A percentile compares a stretch with the other conserved stretches of the same genome.
These are phyloP conservation scores for Cutaneotrichosporon sp. DNA, from an alignment of 1,284 basidiomycete species.

Conservation along the genomic window DNA sequence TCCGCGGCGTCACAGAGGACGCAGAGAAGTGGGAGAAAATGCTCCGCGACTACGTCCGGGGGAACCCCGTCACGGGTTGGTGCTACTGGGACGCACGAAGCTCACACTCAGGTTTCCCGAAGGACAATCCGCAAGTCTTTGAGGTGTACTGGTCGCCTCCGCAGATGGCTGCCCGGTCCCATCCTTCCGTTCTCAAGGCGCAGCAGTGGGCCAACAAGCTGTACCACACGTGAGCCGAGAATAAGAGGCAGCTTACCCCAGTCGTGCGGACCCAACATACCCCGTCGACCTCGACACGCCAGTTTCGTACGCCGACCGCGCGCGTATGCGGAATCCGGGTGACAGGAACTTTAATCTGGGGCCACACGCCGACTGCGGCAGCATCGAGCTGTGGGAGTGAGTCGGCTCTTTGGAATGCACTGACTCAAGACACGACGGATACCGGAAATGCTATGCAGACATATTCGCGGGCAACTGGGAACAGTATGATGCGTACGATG, in stretches of 20 bases:
- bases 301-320: conserved; percentile 67
- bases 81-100: conserved; percentile 56
- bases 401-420: background rate
- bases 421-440: conserved; percentile 48
- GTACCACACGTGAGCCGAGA: conserved; percentile 51
- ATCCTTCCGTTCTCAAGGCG: conserved; percentile 62
- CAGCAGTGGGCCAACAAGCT: conserved; percentile 55
- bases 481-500: conserved; percentile 36
- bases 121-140: conserved; percentile 62
- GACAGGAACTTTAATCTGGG: conserved; percentile 64
- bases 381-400: conserved; percentile 70
- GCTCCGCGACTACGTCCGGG: background rate
- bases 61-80: conserved; percentile 48
- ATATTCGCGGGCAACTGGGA: conserved; percentile 61
- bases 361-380: conserved; percentile 69
- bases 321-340: conserved; percentile 67
- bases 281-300: conserved; percentile 55
- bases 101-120: conserved; percentile 56
- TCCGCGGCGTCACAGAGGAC: conserved; percentile 58
- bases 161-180: conserved; percentile 64
- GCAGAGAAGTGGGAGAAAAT: conserved; percentile 60
- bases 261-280: conserved; percentile 43
- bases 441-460: conserved; percentile 55
- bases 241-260: background rate
- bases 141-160: conserved; percentile 63